Conservation (phyloP, 106 monocot species). For the Allium fistulosum region DNA sequence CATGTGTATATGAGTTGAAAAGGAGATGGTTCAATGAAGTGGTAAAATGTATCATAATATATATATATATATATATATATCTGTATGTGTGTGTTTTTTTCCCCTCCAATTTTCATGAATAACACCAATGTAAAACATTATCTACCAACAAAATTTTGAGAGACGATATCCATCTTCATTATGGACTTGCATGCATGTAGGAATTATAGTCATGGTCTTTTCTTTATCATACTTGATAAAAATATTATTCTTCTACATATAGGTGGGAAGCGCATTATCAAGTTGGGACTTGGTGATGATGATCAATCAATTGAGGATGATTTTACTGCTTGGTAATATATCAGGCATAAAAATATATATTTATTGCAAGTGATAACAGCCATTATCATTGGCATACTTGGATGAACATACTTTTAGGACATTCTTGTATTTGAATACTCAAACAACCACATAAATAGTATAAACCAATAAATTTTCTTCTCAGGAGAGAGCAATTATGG, state of each 20-base stretch:
- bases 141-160: too few species aligned
- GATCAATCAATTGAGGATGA: conserved; percentile 96
- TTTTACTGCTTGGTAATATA: conserved; percentile 74
- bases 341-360: background rate
- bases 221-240: too few species aligned
- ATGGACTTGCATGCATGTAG: too few species aligned
- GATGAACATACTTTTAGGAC: background rate
- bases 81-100: too few species aligned
- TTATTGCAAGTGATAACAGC: conserved; percentile 1
- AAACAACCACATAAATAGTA: background rate
- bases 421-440: conserved; percentile 7
- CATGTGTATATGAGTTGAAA: too few species aligned
- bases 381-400: background rate
- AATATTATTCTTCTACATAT: conserved; percentile 1
- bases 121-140: too few species aligned
- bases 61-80: too few species aligned
- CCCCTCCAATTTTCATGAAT: too few species aligned
- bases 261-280: conserved; percentile 75
- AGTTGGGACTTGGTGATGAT: conserved; percentile 92
- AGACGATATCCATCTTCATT: too few species aligned
- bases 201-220: too few species aligned
- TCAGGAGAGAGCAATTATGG: conserved; percentile 47
- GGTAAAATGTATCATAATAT: too few species aligned
- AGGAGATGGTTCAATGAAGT: too few species aligned
- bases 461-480: background rate